Evolutionary conservation across 2,329 filamentous ascomycete genomes (phyloP), one percentile per base, ranked within the genome.

Genomic region (Penicillium sp.): DNA sequence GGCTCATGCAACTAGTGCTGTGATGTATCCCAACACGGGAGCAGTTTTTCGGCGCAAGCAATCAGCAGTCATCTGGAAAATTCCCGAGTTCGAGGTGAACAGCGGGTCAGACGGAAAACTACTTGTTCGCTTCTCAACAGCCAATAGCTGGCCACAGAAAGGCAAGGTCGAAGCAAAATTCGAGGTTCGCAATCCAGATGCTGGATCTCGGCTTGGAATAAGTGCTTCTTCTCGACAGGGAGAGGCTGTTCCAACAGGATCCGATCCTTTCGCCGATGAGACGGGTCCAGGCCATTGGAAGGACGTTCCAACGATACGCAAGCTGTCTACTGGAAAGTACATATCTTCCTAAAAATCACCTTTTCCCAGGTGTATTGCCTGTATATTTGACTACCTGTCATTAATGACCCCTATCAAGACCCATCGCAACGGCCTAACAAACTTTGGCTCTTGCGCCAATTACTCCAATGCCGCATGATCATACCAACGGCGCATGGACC

Each of bases 101-200:
- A 69, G 74, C 54, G 77, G 80, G 35, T 76, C 81, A 41, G 85
- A 87, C 66, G 85, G 90, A 70, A 94, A 92, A 78, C 87, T 97
- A 61, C 88, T 97, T 7, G 95, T 92, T 62, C 87, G 93, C 3
- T 91, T 99, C 69, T 81, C 89, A 26, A 91, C 91, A 0, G 90
- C 93, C 38, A 87, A 86, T 26, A 83, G 87, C 56, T 87, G 87
- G 69, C 88, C 91, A 0, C 88, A 87, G 65, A 86, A 91, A 5
- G 92, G 93, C 0, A 88, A 87, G 58, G 85, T 96, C 8, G 94
- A 99, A 75, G 91, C 91, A 0, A 84, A 89, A 60, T 97, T 93
- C 88, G 93, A 97, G 74, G 80, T 90, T 23, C 75, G 72, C 50
- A 84, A 81, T 2, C 81, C 85, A 45, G 78, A 85, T 35, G 78